Conservation (phyloP, 257 asterid species). For the Nicotiana otophora region DNA sequence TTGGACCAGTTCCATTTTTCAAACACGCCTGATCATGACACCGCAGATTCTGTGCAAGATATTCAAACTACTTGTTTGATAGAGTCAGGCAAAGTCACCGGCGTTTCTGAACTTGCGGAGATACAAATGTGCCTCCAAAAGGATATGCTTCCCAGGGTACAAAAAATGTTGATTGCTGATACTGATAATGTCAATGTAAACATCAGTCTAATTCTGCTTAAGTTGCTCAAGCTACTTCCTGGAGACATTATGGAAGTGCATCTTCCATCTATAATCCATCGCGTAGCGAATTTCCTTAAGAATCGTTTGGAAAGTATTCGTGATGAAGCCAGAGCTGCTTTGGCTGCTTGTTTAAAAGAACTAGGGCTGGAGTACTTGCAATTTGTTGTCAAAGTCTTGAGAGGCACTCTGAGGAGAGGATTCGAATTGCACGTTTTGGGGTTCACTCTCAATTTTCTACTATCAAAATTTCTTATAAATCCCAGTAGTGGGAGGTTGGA, state of each 20-base stretch:
- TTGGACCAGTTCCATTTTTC: conserved; percentile 72
- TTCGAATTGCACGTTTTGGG: conserved; percentile 87
- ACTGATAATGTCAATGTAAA: conserved; percentile 67
- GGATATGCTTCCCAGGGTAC: conserved; percentile 69
- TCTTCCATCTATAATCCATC: conserved; percentile 84
- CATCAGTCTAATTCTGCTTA: conserved; percentile 70
- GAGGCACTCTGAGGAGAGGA: conserved; percentile 72
- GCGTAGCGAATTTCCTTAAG: conserved; percentile 76
- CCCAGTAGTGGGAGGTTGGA: conserved; percentile 67
- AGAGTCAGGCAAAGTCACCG: conserved; percentile 18
- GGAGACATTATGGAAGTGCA: conserved; percentile 69
- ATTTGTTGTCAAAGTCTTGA: conserved; percentile 67
- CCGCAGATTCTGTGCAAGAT: conserved; percentile 32
- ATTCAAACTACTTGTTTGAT: conserved; percentile 33
- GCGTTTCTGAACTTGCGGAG: conserved; percentile 22
- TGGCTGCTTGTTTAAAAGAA: conserved; percentile 81
- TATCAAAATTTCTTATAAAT: conserved; percentile 55
- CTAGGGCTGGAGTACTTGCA: conserved; percentile 84
- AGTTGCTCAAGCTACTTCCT: conserved; percentile 83
- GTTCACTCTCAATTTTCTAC: conserved; percentile 66
- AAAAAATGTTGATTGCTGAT: conserved; percentile 55
- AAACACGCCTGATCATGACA: conserved; percentile 32
- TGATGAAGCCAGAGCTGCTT: conserved; percentile 86
- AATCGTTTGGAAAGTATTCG: conserved; percentile 80
- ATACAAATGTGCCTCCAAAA: conserved; percentile 52